Base-by-base conservation (phyloP, 2,329 filamentous ascomycete genomes). In the Monilinia fructigena region DNA sequence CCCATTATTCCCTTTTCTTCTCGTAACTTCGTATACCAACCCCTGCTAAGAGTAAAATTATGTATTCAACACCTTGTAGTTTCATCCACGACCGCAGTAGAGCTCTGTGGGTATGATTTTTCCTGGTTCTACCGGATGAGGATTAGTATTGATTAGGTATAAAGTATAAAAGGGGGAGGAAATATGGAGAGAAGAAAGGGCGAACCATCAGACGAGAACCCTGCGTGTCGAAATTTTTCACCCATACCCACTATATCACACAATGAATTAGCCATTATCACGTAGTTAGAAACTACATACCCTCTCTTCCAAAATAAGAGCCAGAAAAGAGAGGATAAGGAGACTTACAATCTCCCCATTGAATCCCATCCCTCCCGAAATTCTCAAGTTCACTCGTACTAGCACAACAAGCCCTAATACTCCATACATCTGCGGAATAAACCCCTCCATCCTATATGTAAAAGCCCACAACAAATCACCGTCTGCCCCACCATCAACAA, bases 341-440 rank as follows among this genome's bases (percentile, higher is more conserved):
- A 20, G 52, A 65, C 68, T 48, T 59, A 70, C 68, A 62, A 68
- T 72, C 68, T 31, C 69, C 70, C 70, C 68, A 71, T 10, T 63
- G 38, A 50, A 72, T 68, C 0, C 70, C 70, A 4, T 61, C 40
- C 1, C 48, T 11, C 20, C 56, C 65, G 47, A 71, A 72, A 52
- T 69, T 66, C 4, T 54, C 65, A 31, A 72, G 68, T 26, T 71
- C 68, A 12, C 65, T 66, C 4, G 70, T 72, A 20, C 65, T 68
- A 5, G 69, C 70, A 65, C 70, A 70, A n/a, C 65, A 68, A 18
- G 70, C 47, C 31, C 70, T 66, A 14, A 70, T 71, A 12, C 68
- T 70, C 0, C 70, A 60, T 66, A 72, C 70, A 72, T 72, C 28
- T 71, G 69, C 1, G 70, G 70, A 18, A 69, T 69, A 20, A 72